Base-by-base conservation (phyloP, 352 stramenopile species). In the Globisporangium spinosum region DNA sequence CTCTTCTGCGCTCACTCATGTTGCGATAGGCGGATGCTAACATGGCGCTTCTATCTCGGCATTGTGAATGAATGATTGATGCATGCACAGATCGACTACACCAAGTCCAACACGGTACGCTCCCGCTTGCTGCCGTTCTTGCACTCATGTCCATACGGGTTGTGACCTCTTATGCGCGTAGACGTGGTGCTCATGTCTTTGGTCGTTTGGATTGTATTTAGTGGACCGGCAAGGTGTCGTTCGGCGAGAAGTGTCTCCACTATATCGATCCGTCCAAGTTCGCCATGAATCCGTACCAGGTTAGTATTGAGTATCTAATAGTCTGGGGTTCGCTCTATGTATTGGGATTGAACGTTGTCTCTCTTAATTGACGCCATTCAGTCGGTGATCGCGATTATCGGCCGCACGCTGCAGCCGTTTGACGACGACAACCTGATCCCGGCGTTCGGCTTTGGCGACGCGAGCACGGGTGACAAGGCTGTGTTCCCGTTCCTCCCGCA, bases 341-440 rank as follows among this genome's bases (percentile, higher is more conserved):
- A 43, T 47, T 27, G 2, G 29, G 29, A 8, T 7, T 55, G 7
- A 17, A 53, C 32, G 20, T 17, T 47, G 2, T 22, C 20, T 54
- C 23, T 49, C 25, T 61, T 13, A 23, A 58, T 32, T 55, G 27
- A 47, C 51, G 45, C 38, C 9, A 34, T 49, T 3, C 25, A 77
- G 65, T 58, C 56, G 34, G 82, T 90, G 22, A 90, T 95, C 69
- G 68, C 72, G 38, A 90, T 90, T 57, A 80, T 95, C 22, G 83
- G 87, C 7, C 76, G 74, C 17, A 89, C 80, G 25, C 75, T 95
- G 10, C 73, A 89, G 59, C 69, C 76, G 13, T 91, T 90, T 58
- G 84, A 90, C 55, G 86, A 86, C 53, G 85, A 89, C 64, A 83
- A 87, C 47, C 62, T 87, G 7, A 93, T 95, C 53, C 87, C 85